These are phyloP conservation scores for Ganoderma sinense DNA, from an alignment of 1,284 basidiomycete species.

Conservation along the genomic window DNA sequence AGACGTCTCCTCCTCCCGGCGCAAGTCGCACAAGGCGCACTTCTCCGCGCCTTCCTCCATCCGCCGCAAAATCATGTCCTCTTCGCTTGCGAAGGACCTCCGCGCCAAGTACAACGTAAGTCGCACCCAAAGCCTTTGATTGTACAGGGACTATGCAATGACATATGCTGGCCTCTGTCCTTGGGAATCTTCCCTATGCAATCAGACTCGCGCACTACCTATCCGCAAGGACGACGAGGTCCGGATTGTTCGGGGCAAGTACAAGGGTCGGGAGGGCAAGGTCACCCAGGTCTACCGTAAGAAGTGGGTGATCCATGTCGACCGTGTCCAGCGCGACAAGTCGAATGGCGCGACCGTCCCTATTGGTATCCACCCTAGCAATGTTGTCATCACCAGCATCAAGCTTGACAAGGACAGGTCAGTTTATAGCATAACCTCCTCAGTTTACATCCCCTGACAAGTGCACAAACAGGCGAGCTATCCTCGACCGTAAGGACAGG, in stretches of 20 bases:
- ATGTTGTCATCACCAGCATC: slow-evolving; percentile 93
- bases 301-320: slow-evolving; percentile 99
- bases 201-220: slow-evolving; percentile 89
- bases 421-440: slow-evolving; percentile 27
- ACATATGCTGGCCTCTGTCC: not conserved
- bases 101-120: slow-evolving; percentile 91
- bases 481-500: slow-evolving; percentile 82
- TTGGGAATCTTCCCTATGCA: no score
- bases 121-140: slow-evolving; percentile 30
- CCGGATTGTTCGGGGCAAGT: slow-evolving; percentile 93
- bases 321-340: slow-evolving; percentile 98
- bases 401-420: slow-evolving; percentile 91
- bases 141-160: not conserved
- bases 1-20: slow-evolving; percentile 90
- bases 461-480: slow-evolving; percentile 66
- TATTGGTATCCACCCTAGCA: slow-evolving; percentile 97
- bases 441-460: not conserved
- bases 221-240: slow-evolving; percentile 99
- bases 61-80: slow-evolving; percentile 98
- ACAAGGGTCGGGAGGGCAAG: slow-evolving; percentile 99
- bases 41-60: slow-evolving; percentile 92
- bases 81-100: slow-evolving; percentile 95
- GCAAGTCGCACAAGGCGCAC: slow-evolving; percentile 98
- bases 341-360: slow-evolving; percentile 94
- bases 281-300: slow-evolving; percentile 98